Percentiles rank a stretch among this genome's conserved stretches.
Evolutionary conservation across 345 rosid species (phyloP).

Genomic region (Arabidopsis arenosa): DNA sequence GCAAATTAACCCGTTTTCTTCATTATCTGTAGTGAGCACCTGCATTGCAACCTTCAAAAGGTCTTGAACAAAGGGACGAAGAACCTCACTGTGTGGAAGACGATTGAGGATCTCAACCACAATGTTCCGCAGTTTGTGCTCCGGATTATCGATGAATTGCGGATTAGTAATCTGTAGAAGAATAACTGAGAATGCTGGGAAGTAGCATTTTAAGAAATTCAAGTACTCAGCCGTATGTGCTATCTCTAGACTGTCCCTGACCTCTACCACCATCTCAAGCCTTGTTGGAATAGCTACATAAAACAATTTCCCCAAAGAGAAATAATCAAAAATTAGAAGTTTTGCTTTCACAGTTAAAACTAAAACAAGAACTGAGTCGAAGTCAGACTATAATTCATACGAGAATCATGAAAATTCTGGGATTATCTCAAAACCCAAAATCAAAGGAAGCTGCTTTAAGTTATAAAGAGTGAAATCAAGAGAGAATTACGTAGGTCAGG

Average conservation of each 20-base stretch:
- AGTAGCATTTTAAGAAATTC: slow-evolving; percentile 94
- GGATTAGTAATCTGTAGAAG: slow-evolving; percentile 83
- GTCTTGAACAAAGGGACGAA: slow-evolving; percentile 98
- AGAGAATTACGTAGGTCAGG: slow-evolving; percentile 68
- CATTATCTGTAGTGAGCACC: slow-evolving; percentile 91
- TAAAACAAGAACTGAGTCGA: slow-evolving; percentile 6
- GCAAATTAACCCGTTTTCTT: slow-evolving; percentile 95
- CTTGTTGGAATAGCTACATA: slow-evolving; percentile 75
- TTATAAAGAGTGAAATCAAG: neutral
- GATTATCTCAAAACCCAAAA: neutral
- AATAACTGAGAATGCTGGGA: slow-evolving; percentile 83
- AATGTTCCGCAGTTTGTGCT: slow-evolving; percentile 89
- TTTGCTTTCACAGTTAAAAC: neutral
- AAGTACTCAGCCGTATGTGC: slow-evolving; percentile 96
- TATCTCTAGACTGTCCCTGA: slow-evolving; percentile 96
- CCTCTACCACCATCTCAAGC: slow-evolving; percentile 93
- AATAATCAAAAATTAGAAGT: neutral
- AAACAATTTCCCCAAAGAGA: neutral
- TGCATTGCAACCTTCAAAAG: slow-evolving; percentile 97
- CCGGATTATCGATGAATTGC: slow-evolving; percentile 78
- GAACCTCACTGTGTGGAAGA: slow-evolving; percentile 95
- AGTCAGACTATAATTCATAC: slow-evolving; percentile 14
- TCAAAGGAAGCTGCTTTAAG: neutral
- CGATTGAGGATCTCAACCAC: slow-evolving; percentile 96
- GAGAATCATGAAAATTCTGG: neutral